Evolutionary conservation across 116 monocot genomes (phyloP).

Genomic region (Dioscorea cayenensis): DNA sequence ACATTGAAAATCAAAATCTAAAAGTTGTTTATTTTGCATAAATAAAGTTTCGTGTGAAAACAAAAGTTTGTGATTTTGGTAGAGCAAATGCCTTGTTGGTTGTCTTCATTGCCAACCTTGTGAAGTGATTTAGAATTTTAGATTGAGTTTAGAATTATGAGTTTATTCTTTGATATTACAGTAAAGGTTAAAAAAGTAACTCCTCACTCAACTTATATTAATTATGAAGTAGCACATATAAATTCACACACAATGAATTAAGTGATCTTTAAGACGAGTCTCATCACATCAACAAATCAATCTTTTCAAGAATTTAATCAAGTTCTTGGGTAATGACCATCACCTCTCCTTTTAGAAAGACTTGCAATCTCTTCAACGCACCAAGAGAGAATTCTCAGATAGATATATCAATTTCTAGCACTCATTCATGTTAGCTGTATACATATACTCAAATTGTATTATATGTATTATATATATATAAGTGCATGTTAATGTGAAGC

Average conservation of each 20-base stretch:
- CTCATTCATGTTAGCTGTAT: too few relatives aligned
- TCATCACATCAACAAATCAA: not conserved
- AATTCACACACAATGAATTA: not conserved
- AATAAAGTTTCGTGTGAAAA: too few relatives aligned
- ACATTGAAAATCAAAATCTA: not conserved
- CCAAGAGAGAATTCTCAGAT: constrained; percentile 12
- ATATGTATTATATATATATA: not conserved
- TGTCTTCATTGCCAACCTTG: too few relatives aligned
- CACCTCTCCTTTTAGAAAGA: constrained; percentile 43
- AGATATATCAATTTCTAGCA: too few relatives aligned
- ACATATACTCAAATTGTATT: too few relatives aligned
- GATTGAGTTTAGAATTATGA: too few relatives aligned
- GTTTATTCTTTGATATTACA: too few relatives aligned
- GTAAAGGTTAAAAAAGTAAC: too few relatives aligned
- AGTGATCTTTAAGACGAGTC: not conserved
- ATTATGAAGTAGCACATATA: not conserved
- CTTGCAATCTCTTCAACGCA: constrained; percentile 24
- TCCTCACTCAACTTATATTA: not conserved
- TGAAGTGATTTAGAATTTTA: too few relatives aligned
- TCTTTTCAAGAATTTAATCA: not conserved
- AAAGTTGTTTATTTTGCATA: not conserved
- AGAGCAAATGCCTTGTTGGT: too few relatives aligned
- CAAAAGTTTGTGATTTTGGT: too few relatives aligned
- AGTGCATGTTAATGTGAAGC: not conserved
- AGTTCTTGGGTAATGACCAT: constrained; percentile 25